These are phyloP conservation scores for Furcasterigmium furcatum DNA, from an alignment of 2,329 filamentous ascomycete species.

Conservation along the genomic window DNA sequence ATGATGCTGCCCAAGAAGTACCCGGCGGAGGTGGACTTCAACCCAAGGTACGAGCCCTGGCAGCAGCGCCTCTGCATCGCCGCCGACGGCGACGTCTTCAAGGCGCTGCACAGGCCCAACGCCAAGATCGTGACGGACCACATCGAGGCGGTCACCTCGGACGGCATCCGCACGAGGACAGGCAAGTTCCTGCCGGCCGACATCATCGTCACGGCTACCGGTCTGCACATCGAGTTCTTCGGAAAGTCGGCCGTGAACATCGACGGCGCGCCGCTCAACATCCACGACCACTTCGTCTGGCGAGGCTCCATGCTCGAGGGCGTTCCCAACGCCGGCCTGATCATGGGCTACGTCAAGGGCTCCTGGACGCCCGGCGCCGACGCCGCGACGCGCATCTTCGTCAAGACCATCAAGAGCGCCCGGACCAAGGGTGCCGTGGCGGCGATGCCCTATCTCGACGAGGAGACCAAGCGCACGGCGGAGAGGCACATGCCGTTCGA, in stretches of 20 bases:
- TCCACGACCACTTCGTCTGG: conserved; percentile 56
- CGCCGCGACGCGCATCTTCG: conserved; percentile 42
- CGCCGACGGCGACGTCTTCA: conserved; percentile 54
- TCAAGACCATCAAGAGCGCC: conserved; percentile 48
- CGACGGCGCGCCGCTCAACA: conserved; percentile 47
- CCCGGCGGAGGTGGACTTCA: conserved; percentile 60
- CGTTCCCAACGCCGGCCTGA: conserved; percentile 58
- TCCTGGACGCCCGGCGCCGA: conserved; percentile 68
- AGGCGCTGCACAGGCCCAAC: conserved; percentile 40
- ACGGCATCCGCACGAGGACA: conserved; percentile 42
- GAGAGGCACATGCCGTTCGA: conserved; percentile 19
- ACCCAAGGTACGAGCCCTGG: conserved; percentile 63
- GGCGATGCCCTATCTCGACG: conserved; percentile 6
- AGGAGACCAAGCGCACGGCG: conserved; percentile 6
- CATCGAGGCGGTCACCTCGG: conserved; percentile 46
- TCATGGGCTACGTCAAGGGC: conserved; percentile 63
- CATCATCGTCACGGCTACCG: conserved; percentile 68
- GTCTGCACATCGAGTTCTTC: conserved; percentile 56
- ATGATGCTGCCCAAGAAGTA: conserved; percentile 50
- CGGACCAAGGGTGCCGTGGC: conserved; percentile 19
- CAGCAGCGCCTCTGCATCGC: conserved; percentile 73
- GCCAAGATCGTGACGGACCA: conserved; percentile 46
- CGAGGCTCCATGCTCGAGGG: conserved; percentile 63
- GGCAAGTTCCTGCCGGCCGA: conserved; percentile 55
- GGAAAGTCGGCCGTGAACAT: conserved; percentile 50